phyloP scores from a whole-genome alignment of 2,329 filamentous ascomycete species.

The Aspergillus transmontanensis region DNA sequence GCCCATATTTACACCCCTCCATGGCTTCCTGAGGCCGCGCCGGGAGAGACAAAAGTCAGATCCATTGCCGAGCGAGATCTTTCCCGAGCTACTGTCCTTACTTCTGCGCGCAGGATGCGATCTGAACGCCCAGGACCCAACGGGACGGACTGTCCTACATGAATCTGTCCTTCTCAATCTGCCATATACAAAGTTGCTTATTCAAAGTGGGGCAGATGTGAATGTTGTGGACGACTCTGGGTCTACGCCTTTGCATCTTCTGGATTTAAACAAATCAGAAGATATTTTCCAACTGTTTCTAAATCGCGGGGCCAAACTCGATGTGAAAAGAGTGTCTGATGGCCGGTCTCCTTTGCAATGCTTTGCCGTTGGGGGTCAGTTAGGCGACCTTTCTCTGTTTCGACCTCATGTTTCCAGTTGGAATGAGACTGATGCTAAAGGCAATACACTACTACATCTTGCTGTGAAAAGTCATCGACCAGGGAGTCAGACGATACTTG shows the following conservation, averaged over 20 bases:
- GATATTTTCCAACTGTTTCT: constrained; percentile 13
- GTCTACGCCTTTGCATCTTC: constrained; percentile 13
- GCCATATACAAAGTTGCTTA: not conserved
- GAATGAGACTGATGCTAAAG: constrained; percentile 13
- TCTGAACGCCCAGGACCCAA: constrained; percentile 10
- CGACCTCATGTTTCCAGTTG: constrained; percentile 16
- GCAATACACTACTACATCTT: constrained; percentile 22
- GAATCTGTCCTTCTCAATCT: not conserved
- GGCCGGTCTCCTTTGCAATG: constrained; percentile 19
- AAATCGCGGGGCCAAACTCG: constrained; percentile 16
- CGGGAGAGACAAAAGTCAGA: not conserved
- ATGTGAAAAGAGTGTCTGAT: constrained; percentile 6
- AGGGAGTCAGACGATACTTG: not conserved
- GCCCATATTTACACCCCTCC: constrained; percentile 3
- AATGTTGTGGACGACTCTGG: constrained; percentile 13
- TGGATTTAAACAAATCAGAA: constrained; percentile 6
- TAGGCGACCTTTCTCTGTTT: constrained; percentile 17
- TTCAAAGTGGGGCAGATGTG: constrained; percentile 13
- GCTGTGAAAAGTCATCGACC: not conserved
- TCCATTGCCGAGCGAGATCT: not conserved
- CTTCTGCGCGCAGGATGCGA: constrained; percentile 18
- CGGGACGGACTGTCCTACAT: constrained; percentile 5
- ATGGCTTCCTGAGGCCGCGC: not conserved
- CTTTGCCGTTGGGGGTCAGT: constrained; percentile 6
- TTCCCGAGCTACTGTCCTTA: not conserved